Evolutionary conservation across 257 asterid genomes (phyloP).

Genomic region (Rhazya stricta): DNA sequence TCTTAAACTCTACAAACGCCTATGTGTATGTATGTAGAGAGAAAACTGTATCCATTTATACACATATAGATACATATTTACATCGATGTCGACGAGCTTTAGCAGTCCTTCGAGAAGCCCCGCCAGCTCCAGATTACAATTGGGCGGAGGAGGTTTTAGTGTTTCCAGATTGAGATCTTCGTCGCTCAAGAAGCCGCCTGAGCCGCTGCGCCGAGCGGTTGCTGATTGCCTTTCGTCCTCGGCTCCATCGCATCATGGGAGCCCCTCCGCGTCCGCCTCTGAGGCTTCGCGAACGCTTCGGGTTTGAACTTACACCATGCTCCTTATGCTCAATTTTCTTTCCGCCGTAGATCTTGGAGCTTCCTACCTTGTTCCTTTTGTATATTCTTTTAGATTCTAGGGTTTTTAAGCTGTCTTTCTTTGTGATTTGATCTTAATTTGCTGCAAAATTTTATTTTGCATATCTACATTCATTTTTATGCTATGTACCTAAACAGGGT

Average conservation of each 20-base stretch:
- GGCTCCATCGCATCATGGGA: conserved; percentile 54
- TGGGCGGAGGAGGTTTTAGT: conserved; percentile 41
- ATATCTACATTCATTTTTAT: neutral
- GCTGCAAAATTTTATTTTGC: neutral
- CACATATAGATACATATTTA: neutral
- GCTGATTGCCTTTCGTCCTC: conserved; percentile 93
- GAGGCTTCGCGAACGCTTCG: conserved; percentile 91
- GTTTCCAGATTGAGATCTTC: conserved; percentile 90
- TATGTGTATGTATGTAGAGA: conserved; percentile 5
- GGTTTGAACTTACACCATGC: conserved; percentile 39
- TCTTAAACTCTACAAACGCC: neutral
- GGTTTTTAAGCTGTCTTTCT: conserved; percentile 6
- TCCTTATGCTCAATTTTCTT: conserved; percentile 16
- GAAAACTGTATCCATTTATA: neutral
- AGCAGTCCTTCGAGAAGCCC: conserved; percentile 73
- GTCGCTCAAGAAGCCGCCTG: conserved; percentile 83
- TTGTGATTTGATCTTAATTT: neutral
- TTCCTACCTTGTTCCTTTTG: conserved; percentile 11
- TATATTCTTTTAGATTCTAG: conserved; percentile 14
- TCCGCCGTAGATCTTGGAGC: conserved; percentile 11
- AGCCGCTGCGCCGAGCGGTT: conserved; percentile 95
- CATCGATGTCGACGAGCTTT: conserved; percentile 50
- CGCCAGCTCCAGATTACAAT: conserved; percentile 69
- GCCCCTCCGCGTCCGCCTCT: conserved; percentile 28
- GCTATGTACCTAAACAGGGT: neutral